Conservation (phyloP, 1,139 yeast genomes). For the Candida anutae region DNA sequence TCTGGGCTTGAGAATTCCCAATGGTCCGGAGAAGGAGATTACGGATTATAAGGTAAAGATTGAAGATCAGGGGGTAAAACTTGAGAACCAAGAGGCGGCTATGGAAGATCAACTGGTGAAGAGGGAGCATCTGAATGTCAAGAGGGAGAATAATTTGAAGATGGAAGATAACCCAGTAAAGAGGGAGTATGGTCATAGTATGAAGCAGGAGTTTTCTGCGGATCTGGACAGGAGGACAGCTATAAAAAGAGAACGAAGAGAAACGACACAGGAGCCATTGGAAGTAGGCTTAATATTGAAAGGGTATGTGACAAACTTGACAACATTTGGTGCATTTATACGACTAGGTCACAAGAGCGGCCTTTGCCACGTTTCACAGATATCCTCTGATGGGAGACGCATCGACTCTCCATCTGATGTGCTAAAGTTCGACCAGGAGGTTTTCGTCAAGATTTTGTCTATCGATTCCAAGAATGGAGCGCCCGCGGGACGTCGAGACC, state of each 20-base stretch:
- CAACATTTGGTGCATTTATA: slow-evolving; percentile 76
- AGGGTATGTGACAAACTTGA: slow-evolving; percentile 55
- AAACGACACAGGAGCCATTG: slow-evolving; percentile 4
- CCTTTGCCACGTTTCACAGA: slow-evolving; percentile 69
- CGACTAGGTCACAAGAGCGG: slow-evolving; percentile 37
- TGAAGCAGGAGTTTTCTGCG: too few relatives aligned
- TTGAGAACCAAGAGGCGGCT: slow-evolving; percentile 1
- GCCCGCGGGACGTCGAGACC: slow-evolving; percentile 2
- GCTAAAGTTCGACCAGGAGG: slow-evolving; percentile 49
- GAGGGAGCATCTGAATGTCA: too few relatives aligned
- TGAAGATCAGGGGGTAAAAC: slow-evolving; percentile 2
- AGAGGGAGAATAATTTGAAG: too few relatives aligned
- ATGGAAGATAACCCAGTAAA: too few relatives aligned
- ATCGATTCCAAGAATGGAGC: slow-evolving; percentile 21
- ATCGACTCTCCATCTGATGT: slow-evolving; percentile 54
- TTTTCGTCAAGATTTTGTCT: slow-evolving; percentile 52
- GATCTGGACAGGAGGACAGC: too few relatives aligned
- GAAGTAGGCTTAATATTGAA: slow-evolving; percentile 38
- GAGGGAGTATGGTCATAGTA: too few relatives aligned
- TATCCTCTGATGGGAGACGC: slow-evolving; percentile 41
- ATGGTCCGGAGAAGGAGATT: too few relatives aligned
- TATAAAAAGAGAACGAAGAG: slow-evolving; percentile 5
- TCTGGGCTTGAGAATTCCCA: slow-evolving; percentile 13
- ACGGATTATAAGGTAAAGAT: too few relatives aligned
- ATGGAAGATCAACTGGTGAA: slow-evolving; percentile 1